Conservation (phyloP, 2,329 filamentous ascomycete species). For the Ophiostoma fasciatum region DNA sequence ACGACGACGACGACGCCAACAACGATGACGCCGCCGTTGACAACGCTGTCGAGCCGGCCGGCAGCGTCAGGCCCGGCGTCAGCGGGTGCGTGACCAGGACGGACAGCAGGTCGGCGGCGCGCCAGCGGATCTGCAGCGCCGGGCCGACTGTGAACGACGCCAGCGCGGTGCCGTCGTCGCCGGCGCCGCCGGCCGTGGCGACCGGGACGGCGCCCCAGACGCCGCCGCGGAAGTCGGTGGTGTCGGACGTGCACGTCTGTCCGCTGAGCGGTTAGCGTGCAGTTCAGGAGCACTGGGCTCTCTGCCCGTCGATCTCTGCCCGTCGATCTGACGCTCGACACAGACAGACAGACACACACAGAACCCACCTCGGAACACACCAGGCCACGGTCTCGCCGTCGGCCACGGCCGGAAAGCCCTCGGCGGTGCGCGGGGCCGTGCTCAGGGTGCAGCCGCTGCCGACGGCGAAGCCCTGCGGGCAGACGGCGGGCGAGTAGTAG, state of each 20-base stretch:
- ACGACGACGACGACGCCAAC: too few relatives aligned
- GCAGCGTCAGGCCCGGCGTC: constrained; percentile 16
- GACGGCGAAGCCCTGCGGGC: constrained; percentile 22
- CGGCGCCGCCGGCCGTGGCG: constrained; percentile 8
- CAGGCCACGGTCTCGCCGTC: constrained; percentile 13
- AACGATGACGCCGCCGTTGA: too few relatives aligned
- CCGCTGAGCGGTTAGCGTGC: constrained; percentile 16
- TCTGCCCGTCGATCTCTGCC: too few relatives aligned
- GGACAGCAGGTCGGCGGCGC: constrained; percentile 19
- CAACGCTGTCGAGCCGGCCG: too few relatives aligned
- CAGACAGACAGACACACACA: not conserved
- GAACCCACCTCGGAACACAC: constrained; percentile 13
- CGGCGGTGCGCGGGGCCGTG: constrained; percentile 4
- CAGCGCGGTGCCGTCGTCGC: too few relatives aligned
- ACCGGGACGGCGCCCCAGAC: constrained; percentile 21
- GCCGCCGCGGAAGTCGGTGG: constrained; percentile 23
- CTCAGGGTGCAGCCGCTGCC: constrained; percentile 17
- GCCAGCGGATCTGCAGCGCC: constrained; percentile 24
- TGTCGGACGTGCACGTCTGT: constrained; percentile 25
- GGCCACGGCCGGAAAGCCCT: constrained; percentile 10
- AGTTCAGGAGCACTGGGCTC: too few relatives aligned
- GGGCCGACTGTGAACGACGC: constrained; percentile 23
- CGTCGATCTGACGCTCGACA: too few relatives aligned
- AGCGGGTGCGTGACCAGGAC: constrained; percentile 23
- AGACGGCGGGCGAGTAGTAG: constrained; percentile 27